Evolutionary conservation across 495 filamentous ascomycete species (phyloP).

Genomic region (Annulohypoxylon bovei): DNA sequence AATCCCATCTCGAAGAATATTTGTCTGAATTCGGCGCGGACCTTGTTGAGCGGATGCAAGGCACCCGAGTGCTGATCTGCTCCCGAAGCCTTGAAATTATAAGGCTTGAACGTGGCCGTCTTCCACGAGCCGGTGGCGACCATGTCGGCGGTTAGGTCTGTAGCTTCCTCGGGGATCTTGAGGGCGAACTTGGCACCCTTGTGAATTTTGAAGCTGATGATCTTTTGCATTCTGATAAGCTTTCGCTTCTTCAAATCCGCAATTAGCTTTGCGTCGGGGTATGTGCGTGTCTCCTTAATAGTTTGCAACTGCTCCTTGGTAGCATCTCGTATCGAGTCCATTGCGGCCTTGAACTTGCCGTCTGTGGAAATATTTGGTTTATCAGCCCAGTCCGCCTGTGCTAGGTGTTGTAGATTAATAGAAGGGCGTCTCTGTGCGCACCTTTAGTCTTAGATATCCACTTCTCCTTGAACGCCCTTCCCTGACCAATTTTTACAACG

Average conservation of each 20-base stretch:
- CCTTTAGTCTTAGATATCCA: slow-evolving; percentile 94
- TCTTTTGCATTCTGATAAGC: slow-evolving; percentile 80
- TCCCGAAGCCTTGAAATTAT: slow-evolving; percentile 95
- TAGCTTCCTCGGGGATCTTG: slow-evolving; percentile 91
- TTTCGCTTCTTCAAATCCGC: slow-evolving; percentile 89
- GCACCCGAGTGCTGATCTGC: slow-evolving; percentile 82
- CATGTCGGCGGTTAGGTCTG: slow-evolving; percentile 95
- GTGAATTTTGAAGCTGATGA: slow-evolving; percentile 80
- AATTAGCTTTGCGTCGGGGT: slow-evolving; percentile 75
- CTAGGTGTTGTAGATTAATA: not conserved
- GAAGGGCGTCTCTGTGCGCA: slow-evolving; percentile 42
- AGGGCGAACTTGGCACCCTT: slow-evolving; percentile 89
- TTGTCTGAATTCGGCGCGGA: slow-evolving; percentile 89
- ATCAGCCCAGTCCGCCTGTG: slow-evolving; percentile 31
- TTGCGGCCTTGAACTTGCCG: slow-evolving; percentile 26
- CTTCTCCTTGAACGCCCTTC: slow-evolving; percentile 93
- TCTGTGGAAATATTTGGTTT: slow-evolving; percentile 7
- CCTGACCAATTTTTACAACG: slow-evolving; percentile 89
- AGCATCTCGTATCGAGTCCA: slow-evolving; percentile 76
- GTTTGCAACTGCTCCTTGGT: slow-evolving; percentile 77
- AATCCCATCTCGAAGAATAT: slow-evolving; percentile 98
- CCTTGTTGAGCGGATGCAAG: slow-evolving; percentile 93
- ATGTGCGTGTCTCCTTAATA: slow-evolving; percentile 72
- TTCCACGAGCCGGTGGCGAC: slow-evolving; percentile 82
- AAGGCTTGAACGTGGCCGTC: slow-evolving; percentile 89